Base-by-base conservation (phyloP, 345 rosid species). In the Cochlearia excelsa region DNA sequence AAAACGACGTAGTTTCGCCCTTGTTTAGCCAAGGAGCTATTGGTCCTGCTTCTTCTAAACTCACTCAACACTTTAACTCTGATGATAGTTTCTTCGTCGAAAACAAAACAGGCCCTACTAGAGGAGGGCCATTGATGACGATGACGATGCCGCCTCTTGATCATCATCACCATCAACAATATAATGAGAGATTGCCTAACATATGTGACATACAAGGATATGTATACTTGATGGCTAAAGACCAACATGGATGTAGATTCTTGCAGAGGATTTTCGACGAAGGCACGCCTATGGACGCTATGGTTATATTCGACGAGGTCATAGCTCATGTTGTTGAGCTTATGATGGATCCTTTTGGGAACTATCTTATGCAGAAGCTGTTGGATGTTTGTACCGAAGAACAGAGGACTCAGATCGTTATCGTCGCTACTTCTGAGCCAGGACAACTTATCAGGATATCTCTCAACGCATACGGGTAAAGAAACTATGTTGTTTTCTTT, bases 161-260 rank as follows among this genome's bases (percentile, higher is more conserved):
- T 16, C 23, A 16, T 16, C 23, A 16, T 16, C 23, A 16, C 0
- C 23, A 16, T 16, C 23, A 16, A 16, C 23, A 16, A 16, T 16
- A 16, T 16, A 37, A 37, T 37, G 7, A 3, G 5, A 3, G 67
- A 10, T 46, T 70, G 9, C 76, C 41, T 66, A 75, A 69, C 53
- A 43, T 71, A 39, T 60, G 58, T 33, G 80, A 80, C 64, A 74
- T 69, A 30, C 78, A 66, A 2, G 82, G 81, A 23, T 63, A 54
- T 52, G 72, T 79, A 0, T 77, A 77, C 63, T 69, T 72, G 7
- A 72, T 81, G 68, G 83, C 83, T 8, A 77, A 75, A 56, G 86
- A 81, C 46, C 86, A 81, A 37, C 76, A 77, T 16, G 86, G 86
- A 43, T 81, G 86, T 40, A 53, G 86, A 63, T 79, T 79, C 73